Evolutionary conservation across 768 basidiomycete species (phyloP).

Genomic region (Suillus ampliporus): DNA sequence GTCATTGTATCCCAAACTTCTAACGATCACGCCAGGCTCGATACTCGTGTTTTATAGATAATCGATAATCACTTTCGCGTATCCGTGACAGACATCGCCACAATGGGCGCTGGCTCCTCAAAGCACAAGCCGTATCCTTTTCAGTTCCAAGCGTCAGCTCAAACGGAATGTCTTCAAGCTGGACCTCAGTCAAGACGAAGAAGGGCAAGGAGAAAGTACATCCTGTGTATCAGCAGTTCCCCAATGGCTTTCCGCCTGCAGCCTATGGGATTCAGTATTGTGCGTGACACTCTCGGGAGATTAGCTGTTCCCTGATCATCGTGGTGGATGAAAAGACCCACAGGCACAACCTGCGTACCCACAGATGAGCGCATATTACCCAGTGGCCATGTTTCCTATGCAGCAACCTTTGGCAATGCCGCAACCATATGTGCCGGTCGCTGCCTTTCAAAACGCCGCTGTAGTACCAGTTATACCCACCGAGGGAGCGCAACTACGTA

Average conservation of each 20-base stretch:
- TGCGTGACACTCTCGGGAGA: conserved; percentile 18
- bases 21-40: not conserved
- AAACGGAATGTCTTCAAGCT: conserved; percentile 22
- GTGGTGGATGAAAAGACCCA: conserved; percentile 23
- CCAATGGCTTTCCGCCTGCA: conserved; percentile 17
- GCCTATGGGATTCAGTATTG: conserved; percentile 30
- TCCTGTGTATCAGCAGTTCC: conserved; percentile 22
- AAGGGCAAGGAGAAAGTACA: conserved; percentile 25
- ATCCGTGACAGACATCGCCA: conserved; percentile 5
- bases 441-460: conserved; percentile 22
- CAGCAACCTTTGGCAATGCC: conserved; percentile 39
- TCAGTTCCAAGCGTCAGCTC: conserved; percentile 14
- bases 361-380: conserved; percentile 29
- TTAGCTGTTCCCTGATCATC: conserved; percentile 24
- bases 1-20: not conserved
- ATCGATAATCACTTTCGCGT: not conserved
- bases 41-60: conserved; percentile 12
- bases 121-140: conserved; percentile 27
- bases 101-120: conserved; percentile 31
- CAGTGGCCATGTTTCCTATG: conserved; percentile 27
- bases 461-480: conserved; percentile 21
- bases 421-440: conserved; percentile 32
- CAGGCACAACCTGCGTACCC: conserved; percentile 30
- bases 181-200: conserved; percentile 26
- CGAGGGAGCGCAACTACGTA: conserved; percentile 8